A percentile compares a stretch with the other conserved stretches of the same genome.
Conservation (phyloP, 306 rosid genomes). For the Fagus crenata region DNA sequence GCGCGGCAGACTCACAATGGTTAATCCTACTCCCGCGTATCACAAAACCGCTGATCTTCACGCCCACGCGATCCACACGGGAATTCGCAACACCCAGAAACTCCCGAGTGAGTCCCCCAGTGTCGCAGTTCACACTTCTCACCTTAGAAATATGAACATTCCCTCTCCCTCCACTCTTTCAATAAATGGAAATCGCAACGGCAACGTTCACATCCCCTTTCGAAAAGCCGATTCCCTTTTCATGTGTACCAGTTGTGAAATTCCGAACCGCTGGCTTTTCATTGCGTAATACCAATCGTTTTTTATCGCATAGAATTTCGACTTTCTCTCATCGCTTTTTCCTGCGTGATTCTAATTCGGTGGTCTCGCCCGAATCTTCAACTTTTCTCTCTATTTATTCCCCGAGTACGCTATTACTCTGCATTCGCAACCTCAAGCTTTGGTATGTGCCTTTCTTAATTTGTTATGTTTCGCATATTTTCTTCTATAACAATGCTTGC, state of each 20-base stretch:
- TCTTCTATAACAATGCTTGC: neutral
- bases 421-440: slow-evolving; percentile 18
- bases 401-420: neutral
- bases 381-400: slow-evolving; percentile 10
- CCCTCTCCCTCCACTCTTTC: neutral
- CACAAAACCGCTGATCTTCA: neutral
- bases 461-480: neutral
- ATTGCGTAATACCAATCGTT: neutral
- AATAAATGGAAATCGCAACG: neutral
- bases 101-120: too few relatives aligned
- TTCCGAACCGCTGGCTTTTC: neutral
- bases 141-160: slow-evolving; percentile 2
- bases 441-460: slow-evolving; percentile 10
- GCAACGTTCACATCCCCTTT: neutral
- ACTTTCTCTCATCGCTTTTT: slow-evolving; percentile 7
- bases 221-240: slow-evolving; percentile 28
- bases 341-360: slow-evolving; percentile 26
- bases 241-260: neutral
- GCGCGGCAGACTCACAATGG: neutral
- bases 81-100: too few relatives aligned
- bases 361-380: slow-evolving; percentile 30
- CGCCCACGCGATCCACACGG: neutral
- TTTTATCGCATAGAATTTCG: neutral
- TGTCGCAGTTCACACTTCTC: too few relatives aligned
- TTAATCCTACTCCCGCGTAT: neutral